These are phyloP conservation scores for Saturnispora diversa DNA, from an alignment of 805 yeast genomes.

Conservation along the genomic window DNA sequence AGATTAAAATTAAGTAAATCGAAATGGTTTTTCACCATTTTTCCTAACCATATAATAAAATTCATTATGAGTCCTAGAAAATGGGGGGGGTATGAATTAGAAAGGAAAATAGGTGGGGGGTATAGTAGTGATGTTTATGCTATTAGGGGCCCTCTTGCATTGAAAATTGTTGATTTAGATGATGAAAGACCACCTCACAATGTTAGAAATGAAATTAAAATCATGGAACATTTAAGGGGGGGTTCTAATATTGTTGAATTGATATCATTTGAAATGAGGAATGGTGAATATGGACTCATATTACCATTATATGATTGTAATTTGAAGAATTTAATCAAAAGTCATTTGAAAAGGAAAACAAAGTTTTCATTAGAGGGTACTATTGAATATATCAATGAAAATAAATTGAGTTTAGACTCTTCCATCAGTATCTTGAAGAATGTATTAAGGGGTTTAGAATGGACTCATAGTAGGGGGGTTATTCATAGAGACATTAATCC, in stretches of 20 bases:
- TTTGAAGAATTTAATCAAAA: slow-evolving; percentile 30
- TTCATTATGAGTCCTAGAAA: too few species aligned
- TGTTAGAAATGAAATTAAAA: slow-evolving; percentile 37
- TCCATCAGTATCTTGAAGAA: slow-evolving; percentile 30
- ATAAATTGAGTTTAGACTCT: slow-evolving; percentile 16
- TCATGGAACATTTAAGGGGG: slow-evolving; percentile 25
- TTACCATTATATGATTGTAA: slow-evolving; percentile 35
- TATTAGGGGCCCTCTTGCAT: slow-evolving; percentile 28
- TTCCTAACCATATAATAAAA: too few species aligned
- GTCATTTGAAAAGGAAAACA: slow-evolving; percentile 28
- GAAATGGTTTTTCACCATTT: too few species aligned
- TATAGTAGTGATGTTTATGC: slow-evolving; percentile 35
- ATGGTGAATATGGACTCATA: slow-evolving; percentile 34
- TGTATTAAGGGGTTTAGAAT: slow-evolving; percentile 41
- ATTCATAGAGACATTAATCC: slow-evolving; percentile 75
- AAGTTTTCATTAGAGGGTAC: slow-evolving; percentile 18
- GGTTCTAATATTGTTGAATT: slow-evolving; percentile 13
- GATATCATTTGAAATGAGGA: slow-evolving; percentile 14
- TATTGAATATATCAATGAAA: slow-evolving; percentile 6
- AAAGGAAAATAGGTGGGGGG: slow-evolving; percentile 33
- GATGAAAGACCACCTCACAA: slow-evolving; percentile 49
- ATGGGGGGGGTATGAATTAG: slow-evolving; percentile 11
- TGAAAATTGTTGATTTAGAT: slow-evolving; percentile 42
- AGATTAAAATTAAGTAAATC: too few species aligned
- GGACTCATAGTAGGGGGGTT: slow-evolving; percentile 59